Evolutionary conservation across 768 basidiomycete species (phyloP).

Genomic region (Pilatotrama ljubarskyi): DNA sequence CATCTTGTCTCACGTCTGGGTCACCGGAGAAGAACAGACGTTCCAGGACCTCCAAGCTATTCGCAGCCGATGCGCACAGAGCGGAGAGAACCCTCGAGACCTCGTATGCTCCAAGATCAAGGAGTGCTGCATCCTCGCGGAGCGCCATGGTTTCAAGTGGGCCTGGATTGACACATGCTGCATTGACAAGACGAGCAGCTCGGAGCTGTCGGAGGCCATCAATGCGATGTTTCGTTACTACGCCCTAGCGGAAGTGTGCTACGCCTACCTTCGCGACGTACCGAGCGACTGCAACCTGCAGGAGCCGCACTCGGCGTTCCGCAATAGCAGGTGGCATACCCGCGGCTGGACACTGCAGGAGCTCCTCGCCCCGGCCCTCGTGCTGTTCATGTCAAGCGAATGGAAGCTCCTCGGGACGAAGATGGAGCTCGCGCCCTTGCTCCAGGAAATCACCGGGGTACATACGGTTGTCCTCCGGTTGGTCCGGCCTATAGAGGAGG

Average conservation of each 20-base stretch:
- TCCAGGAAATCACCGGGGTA: neutral
- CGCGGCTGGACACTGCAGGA: slow-evolving; percentile 14
- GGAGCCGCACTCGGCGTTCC: neutral
- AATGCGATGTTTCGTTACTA: slow-evolving; percentile 9
- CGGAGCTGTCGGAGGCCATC: slow-evolving; percentile 7
- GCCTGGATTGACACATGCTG: slow-evolving; percentile 11
- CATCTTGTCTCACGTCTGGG: slow-evolving; percentile 12
- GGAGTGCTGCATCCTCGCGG: neutral
- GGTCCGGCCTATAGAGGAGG: neutral
- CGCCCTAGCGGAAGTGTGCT: neutral
- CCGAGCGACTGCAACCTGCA: neutral
- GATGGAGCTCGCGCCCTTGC: neutral
- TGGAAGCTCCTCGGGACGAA: slow-evolving; percentile 5
- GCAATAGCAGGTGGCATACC: slow-evolving; percentile 2
- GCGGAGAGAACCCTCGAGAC: neutral
- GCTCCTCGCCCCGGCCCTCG: slow-evolving; percentile 1
- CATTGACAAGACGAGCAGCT: slow-evolving; percentile 12
- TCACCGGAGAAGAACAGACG: neutral
- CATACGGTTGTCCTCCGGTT: neutral
- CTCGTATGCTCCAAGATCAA: neutral
- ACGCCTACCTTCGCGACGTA: neutral
- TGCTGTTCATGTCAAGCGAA: slow-evolving; percentile 3
- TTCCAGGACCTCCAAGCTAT: neutral
- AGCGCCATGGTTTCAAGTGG: neutral
- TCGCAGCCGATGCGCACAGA: neutral